Evolutionary conservation across 2,329 filamentous ascomycete genomes (phyloP).

Genomic region (Tolypocladium album): DNA sequence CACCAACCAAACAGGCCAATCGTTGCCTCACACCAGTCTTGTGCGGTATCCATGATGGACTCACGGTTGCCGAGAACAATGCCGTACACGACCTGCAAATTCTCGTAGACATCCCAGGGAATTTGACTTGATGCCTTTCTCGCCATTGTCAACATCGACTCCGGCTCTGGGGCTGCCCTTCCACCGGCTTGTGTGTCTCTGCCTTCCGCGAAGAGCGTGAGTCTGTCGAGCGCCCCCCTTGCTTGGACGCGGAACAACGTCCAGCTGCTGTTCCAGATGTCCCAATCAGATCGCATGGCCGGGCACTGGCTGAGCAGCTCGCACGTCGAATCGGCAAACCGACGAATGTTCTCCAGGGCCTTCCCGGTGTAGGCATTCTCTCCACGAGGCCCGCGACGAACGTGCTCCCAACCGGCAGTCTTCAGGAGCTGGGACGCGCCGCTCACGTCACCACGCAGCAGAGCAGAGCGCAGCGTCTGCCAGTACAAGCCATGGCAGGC

Average conservation of each 20-base stretch:
- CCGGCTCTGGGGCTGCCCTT: conserved; percentile 27
- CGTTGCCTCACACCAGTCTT: conserved; percentile 89
- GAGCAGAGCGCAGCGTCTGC: conserved; percentile 66
- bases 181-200: conserved; percentile 36
- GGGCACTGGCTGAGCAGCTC: conserved; percentile 66
- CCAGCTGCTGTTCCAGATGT: conserved; percentile 75
- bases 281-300: conserved; percentile 62
- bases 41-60: conserved; percentile 64
- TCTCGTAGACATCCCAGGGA: conserved; percentile 85
- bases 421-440: conserved; percentile 58
- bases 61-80: conserved; percentile 67
- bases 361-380: conserved; percentile 60
- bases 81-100: conserved; percentile 68
- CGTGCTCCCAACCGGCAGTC: conserved; percentile 68
- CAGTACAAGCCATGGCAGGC: conserved; percentile 72
- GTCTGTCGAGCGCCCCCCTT: conserved; percentile 54
- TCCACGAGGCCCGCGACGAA: conserved; percentile 55
- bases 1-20: conserved; percentile 83
- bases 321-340: conserved; percentile 58
- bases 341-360: conserved; percentile 68
- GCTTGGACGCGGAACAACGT: conserved; percentile 70
- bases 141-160: conserved; percentile 53
- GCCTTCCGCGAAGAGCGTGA: conserved; percentile 73
- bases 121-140: conserved; percentile 76
- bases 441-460: conserved; percentile 64